A percentile compares a stretch with the other conserved stretches of the same genome.
These are phyloP conservation scores for Metschnikowia arizonensis DNA, from an alignment of 805 yeast genomes.

Conservation along the genomic window DNA sequence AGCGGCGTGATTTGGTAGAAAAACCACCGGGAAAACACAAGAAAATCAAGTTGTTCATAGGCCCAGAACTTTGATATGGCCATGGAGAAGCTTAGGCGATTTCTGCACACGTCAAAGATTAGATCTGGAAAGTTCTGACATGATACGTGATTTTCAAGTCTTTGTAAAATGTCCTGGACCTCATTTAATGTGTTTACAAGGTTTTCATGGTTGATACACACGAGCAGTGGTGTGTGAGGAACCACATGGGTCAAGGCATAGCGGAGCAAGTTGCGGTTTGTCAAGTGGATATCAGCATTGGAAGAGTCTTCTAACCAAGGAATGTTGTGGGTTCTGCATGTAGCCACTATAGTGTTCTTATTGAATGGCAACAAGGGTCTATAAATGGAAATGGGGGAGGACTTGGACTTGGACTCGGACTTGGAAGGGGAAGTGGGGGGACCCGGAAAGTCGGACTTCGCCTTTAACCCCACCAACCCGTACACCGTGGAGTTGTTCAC, in stretches of 20 bases:
- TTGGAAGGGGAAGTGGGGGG: slow-evolving; percentile 19
- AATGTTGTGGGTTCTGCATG: slow-evolving; percentile 40
- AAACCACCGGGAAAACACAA: slow-evolving; percentile 29
- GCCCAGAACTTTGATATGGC: background rate
- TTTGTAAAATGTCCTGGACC: slow-evolving; percentile 3
- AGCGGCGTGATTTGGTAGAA: slow-evolving; percentile 25
- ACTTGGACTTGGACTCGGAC: no score
- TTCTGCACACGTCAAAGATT: background rate
- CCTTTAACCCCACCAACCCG: slow-evolving; percentile 58
- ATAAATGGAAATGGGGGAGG: slow-evolving; percentile 18
- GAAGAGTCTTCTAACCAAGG: slow-evolving; percentile 72
- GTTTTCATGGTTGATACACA: slow-evolving; percentile 6
- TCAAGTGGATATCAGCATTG: slow-evolving; percentile 50
- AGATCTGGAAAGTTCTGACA: background rate
- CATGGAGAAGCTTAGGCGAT: background rate
- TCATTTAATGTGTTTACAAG: slow-evolving; percentile 13
- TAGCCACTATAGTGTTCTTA: slow-evolving; percentile 44
- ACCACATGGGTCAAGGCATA: slow-evolving; percentile 24
- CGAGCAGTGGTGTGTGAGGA: slow-evolving; percentile 17
- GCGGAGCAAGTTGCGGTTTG: slow-evolving; percentile 56
- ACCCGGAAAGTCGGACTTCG: slow-evolving; percentile 26
- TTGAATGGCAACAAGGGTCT: slow-evolving; percentile 51
- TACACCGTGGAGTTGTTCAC: slow-evolving; percentile 35
- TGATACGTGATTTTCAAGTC: slow-evolving; percentile 6
- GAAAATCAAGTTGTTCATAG: slow-evolving; percentile 3